These are phyloP conservation scores for Lophiotrema nucula DNA, from an alignment of 495 filamentous ascomycete species.

Conservation along the genomic window DNA sequence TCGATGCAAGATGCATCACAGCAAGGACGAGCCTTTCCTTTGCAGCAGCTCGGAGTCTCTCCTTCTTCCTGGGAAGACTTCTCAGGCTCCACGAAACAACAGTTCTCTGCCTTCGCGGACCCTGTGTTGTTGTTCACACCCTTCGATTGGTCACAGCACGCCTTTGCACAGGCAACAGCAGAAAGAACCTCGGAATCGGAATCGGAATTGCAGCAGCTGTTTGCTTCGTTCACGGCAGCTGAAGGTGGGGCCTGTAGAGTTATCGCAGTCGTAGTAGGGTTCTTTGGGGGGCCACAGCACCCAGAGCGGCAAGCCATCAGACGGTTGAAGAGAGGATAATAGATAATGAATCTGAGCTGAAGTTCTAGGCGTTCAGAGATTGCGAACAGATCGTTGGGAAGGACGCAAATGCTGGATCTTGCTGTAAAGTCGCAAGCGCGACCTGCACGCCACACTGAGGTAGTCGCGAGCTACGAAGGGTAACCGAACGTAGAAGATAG, in stretches of 20 bases:
- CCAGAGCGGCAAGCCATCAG: neutral
- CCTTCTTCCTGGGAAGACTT: neutral
- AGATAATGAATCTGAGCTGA: no score
- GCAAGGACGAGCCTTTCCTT: slow-evolving; percentile 42
- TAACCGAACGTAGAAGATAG: no score
- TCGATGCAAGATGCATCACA: slow-evolving; percentile 50
- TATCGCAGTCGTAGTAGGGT: neutral
- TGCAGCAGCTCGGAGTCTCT: slow-evolving; percentile 29
- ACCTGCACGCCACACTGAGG: no score
- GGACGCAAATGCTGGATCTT: no score
- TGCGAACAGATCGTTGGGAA: no score
- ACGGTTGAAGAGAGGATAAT: neutral
- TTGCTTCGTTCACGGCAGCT: neutral
- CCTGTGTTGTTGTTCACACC: neutral
- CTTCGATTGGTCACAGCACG: neutral
- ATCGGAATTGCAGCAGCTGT: no score
- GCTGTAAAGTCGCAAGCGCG: no score
- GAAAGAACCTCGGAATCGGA: no score
- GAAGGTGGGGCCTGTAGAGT: neutral
- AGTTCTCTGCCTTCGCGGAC: neutral
- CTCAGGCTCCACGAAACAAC: neutral
- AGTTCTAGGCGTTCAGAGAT: no score
- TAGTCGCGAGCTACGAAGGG: no score
- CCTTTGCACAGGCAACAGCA: neutral
- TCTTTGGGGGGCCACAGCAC: neutral